Base-by-base conservation (phyloP, 306 rosid genomes). In the Hippophae gyantsensis region DNA sequence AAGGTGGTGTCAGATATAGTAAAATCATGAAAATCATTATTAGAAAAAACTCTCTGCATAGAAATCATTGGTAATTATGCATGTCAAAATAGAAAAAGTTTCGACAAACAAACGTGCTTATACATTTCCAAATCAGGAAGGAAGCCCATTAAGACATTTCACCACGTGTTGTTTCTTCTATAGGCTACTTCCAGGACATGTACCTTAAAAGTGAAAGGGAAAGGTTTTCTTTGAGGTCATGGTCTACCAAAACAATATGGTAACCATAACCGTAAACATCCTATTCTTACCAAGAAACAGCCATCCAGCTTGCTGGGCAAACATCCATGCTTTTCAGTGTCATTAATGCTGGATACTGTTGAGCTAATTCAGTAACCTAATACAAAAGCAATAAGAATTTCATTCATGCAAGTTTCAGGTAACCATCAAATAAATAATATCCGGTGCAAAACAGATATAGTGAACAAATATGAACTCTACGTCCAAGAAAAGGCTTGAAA, bases 291-390 rank as follows among this genome's bases (percentile, higher is more conserved):
- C 94, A 88, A n/a, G 93, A 82, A 74, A 88, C 82, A 10, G 94
- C 87, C 87, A 88, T 88, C 96, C 96, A 88, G 68, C 89, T 88
- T 6, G 96, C 96, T 2, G 96, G 96, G 7, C 85, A 84, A 78
- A 88, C 81, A 71, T 84, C 94, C 9, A 88, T 82, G 25, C 93
- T 84, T 73, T 79, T 84, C 63, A 88, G 74, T 0, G 87, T 80
- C 79, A 71, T 70, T 23, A 88, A 6, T 6, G 76, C 82, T 0
- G 96, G 89, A 67, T 78, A 65, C 57, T 25, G 72, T 54, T 57
- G 70, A 43, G 87, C 78, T 69, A 88, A 69, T 68, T 88, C 89
- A 6, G 55, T 74, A 47, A 88, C 74, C 94, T 88, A 73, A 53
- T 61, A 70, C 43, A 66, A 63, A 43, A 12, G 23, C 45, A 43